Conservation (phyloP, 169 alveolate genomes). For the Pseudocohnilembus persalinus region DNA sequence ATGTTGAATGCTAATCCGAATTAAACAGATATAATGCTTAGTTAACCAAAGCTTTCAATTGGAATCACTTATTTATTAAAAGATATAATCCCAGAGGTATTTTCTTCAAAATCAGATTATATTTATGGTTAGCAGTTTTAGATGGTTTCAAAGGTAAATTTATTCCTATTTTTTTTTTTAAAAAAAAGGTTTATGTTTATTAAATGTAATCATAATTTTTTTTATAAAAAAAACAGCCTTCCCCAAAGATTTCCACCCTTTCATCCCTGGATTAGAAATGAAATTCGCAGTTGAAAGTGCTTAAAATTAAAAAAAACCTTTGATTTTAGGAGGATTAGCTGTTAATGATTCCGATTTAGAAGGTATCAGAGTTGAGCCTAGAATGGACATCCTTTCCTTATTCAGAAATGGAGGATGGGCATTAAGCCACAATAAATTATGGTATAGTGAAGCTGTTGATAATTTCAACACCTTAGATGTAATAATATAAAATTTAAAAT, state of each 20-base stretch:
- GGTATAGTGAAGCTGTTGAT: conserved; percentile 45
- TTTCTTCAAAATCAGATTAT: conserved; percentile 53
- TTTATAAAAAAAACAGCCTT: conserved; percentile 25
- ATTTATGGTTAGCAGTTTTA: conserved; percentile 28
- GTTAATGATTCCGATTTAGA: conserved; percentile 45
- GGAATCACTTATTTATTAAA: conserved; percentile 20
- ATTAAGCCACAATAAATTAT: conserved; percentile 11
- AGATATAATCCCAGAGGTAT: conserved; percentile 35
- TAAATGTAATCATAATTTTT: background rate
- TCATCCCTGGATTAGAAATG: conserved; percentile 69
- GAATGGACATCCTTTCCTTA: conserved; percentile 46
- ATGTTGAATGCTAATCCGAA: conserved; percentile 61
- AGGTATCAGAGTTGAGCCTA: conserved; percentile 60
- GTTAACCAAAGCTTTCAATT: conserved; percentile 34
- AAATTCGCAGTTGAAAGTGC: conserved; percentile 71
- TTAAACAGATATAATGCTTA: conserved; percentile 45
- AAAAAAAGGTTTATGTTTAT: background rate
- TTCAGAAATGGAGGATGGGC: conserved; percentile 10
- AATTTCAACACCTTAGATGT: conserved; percentile 15
- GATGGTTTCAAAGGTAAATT: conserved; percentile 23
- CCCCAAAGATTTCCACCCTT: conserved; percentile 55
- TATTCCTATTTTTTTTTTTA: too few species aligned
- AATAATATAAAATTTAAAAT: too few species aligned
- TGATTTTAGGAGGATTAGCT: conserved; percentile 62
- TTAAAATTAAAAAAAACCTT: conserved; percentile 53